Conservation (phyloP, 345 rosid genomes). For the Moricandia moricandioides region DNA sequence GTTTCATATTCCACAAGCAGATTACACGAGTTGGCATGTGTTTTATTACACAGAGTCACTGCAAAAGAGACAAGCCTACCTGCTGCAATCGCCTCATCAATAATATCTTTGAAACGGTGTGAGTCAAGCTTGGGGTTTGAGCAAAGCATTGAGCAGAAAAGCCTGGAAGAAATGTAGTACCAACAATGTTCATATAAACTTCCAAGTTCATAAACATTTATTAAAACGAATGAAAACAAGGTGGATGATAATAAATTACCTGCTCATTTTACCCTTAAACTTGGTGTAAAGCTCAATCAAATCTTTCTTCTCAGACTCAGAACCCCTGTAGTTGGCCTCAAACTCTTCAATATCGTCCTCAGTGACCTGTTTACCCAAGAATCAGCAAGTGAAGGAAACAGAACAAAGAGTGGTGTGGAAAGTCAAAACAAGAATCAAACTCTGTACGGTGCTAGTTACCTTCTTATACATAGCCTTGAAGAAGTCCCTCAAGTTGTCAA, state of each 20-base stretch:
- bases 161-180: slow-evolving; percentile 42
- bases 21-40: neutral
- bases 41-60: neutral
- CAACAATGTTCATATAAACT: neutral
- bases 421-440: neutral
- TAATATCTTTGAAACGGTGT: slow-evolving; percentile 74
- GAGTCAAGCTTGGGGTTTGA: slow-evolving; percentile 89
- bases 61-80: slow-evolving; percentile 40
- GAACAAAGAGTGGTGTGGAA: neutral
- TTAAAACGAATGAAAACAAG: neutral
- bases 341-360: slow-evolving; percentile 86
- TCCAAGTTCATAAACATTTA: neutral
- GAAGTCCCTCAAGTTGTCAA: slow-evolving; percentile 67
- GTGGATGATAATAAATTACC: slow-evolving; percentile 35
- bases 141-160: slow-evolving; percentile 91
- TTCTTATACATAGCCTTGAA: slow-evolving; percentile 73
- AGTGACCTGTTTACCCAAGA: slow-evolving; percentile 50
- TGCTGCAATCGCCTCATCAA: slow-evolving; percentile 66
- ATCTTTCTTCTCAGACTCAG: slow-evolving; percentile 88
- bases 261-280: slow-evolving; percentile 76
- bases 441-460: slow-evolving; percentile 38
- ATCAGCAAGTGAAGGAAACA: neutral
- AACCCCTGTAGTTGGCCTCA: slow-evolving; percentile 86
- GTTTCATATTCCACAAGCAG: neutral
- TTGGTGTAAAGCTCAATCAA: slow-evolving; percentile 64